Conservation (phyloP, 78 protist species). For the Speleostelium caveatum region DNA sequence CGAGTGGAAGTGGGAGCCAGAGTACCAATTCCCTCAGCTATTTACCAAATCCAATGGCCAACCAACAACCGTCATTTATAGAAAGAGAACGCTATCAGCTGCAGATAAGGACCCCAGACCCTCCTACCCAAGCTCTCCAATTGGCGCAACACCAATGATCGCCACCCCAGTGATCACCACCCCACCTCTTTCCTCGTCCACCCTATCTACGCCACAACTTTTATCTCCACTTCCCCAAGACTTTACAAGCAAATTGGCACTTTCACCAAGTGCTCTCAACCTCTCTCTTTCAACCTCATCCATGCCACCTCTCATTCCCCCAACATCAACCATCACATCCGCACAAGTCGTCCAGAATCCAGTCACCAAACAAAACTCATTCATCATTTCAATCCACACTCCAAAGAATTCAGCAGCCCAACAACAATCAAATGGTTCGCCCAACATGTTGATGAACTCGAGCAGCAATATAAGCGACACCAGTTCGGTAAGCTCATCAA, state of each 20-base stretch:
- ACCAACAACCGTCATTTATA: conserved; percentile 25
- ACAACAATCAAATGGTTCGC: not conserved
- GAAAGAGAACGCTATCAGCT: conserved; percentile 6
- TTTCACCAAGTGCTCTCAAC: too few relatives aligned
- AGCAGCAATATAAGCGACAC: not conserved
- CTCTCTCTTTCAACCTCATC: not conserved
- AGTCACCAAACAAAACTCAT: not conserved
- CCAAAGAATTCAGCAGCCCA: not conserved
- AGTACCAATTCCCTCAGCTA: conserved; percentile 70
- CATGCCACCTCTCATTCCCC: not conserved
- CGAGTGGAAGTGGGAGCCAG: conserved; percentile 78
- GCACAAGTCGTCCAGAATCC: not conserved
- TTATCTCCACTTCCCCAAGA: not conserved
- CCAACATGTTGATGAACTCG: not conserved
- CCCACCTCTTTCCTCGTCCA: not conserved
- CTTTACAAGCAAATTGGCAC: too few relatives aligned
- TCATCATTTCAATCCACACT: not conserved
- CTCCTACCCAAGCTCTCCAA: not conserved
- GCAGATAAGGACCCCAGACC: too few relatives aligned
- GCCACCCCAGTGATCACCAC: not conserved
- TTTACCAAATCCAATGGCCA: conserved; percentile 1
- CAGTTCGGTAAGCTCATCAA: not conserved
- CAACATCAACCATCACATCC: not conserved
- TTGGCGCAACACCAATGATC: not conserved
- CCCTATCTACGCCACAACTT: not conserved